Evolutionary conservation across 306 rosid species (phyloP).

Genomic region (Acacia melanoxylon): DNA sequence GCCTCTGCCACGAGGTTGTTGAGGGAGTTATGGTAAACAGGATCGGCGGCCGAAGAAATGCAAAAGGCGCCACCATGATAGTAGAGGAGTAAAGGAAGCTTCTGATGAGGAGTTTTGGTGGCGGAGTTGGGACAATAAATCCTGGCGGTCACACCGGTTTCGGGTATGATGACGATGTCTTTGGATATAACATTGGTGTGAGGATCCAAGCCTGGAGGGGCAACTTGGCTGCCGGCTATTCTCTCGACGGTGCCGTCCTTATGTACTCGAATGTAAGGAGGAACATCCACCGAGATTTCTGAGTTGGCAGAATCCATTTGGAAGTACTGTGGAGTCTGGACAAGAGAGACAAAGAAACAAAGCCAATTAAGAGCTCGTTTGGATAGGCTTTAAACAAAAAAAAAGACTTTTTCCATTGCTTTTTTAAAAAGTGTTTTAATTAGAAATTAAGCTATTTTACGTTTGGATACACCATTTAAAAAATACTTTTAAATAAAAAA

Average conservation of each 20-base stretch:
- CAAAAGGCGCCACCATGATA: conserved; percentile 83
- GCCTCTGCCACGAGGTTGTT: conserved; percentile 61
- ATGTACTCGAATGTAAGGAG: conserved; percentile 68
- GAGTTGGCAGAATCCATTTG: conserved; percentile 44
- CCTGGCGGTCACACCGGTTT: conserved; percentile 65
- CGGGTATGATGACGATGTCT: conserved; percentile 56
- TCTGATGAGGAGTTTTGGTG: not conserved
- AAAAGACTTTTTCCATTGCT: no score
- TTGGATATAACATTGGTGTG: conserved; percentile 67
- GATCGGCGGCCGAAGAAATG: conserved; percentile 64
- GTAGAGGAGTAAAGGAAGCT: conserved; percentile 66
- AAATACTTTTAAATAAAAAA: no score
- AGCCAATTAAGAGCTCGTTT: no score
- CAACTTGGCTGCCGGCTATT: conserved; percentile 55
- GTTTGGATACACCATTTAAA: no score
- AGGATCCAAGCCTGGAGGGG: conserved; percentile 53
- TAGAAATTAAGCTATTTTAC: no score
- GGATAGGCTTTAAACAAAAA: no score
- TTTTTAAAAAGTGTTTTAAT: no score
- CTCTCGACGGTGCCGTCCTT: conserved; percentile 66
- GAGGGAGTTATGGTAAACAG: conserved; percentile 70
- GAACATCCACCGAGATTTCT: conserved; percentile 51
- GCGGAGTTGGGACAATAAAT: conserved; percentile 48
- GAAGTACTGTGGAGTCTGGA: not conserved
- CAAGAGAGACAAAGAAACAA: not conserved